These are phyloP conservation scores for Sporobolomyces roseus DNA, from an alignment of 768 basidiomycete genomes.

Conservation along the genomic window DNA sequence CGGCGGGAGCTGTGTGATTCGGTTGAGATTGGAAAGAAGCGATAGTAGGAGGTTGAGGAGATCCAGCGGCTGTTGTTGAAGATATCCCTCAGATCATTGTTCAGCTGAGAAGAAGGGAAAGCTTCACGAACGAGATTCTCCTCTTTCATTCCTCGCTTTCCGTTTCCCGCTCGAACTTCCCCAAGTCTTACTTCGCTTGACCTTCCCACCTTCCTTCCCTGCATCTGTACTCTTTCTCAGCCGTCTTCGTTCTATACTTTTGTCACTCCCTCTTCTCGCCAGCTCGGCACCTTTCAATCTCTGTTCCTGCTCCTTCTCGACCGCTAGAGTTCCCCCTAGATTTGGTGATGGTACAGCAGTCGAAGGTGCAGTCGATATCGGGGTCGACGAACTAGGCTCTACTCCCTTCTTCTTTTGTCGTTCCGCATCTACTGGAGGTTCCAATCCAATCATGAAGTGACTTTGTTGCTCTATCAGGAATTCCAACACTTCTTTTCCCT, in stretches of 20 bases:
- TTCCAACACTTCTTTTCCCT: constrained; percentile 85
- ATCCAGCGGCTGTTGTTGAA: neutral
- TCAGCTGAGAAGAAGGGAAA: neutral
- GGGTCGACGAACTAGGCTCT: neutral
- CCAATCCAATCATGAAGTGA: constrained; percentile 84
- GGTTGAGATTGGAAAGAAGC: neutral
- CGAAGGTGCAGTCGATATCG: neutral
- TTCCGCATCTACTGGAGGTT: constrained; percentile 55
- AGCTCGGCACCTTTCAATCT: constrained; percentile 12
- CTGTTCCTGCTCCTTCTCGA: neutral
- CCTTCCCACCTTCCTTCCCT: constrained; percentile 31
- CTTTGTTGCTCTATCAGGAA: constrained; percentile 96
- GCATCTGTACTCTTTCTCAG: constrained; percentile 33
- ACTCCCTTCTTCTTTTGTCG: constrained; percentile 32
- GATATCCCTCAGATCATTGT: neutral
- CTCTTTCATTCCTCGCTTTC: constrained; percentile 14
- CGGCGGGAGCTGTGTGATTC: neutral
- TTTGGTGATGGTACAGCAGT: neutral
- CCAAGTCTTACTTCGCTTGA: constrained; percentile 41
- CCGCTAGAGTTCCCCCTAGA: neutral
- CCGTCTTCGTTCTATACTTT: constrained; percentile 39
- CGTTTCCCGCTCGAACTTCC: constrained; percentile 21
- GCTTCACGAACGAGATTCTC: constrained; percentile 16
- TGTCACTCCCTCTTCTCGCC: constrained; percentile 34
- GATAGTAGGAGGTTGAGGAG: constrained; percentile 1